These are phyloP conservation scores for Phytomonas serpens DNA, from an alignment of 208 protist species.

Conservation along the genomic window DNA sequence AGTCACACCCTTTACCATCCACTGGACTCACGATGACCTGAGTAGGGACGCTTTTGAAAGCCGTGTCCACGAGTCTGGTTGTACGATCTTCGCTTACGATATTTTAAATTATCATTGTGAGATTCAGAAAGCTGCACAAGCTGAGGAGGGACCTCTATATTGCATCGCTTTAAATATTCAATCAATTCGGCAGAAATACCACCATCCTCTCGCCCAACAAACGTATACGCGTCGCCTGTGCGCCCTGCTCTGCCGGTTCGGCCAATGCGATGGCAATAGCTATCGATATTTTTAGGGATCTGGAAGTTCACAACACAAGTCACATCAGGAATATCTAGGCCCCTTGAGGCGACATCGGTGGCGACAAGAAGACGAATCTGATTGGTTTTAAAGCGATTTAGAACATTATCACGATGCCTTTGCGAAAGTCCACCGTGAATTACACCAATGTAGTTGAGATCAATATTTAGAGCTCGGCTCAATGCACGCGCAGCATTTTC, in stretches of 20 bases:
- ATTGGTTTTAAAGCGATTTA: conserved; percentile 86
- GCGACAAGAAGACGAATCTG: conserved; percentile 86
- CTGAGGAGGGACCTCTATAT: conserved; percentile 36
- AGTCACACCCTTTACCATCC: not conserved
- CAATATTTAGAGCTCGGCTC: conserved; percentile 55
- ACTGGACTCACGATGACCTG: not conserved
- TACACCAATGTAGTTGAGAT: conserved; percentile 59
- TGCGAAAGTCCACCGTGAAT: conserved; percentile 95
- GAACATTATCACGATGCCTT: conserved; percentile 78
- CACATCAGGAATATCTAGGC: conserved; percentile 92
- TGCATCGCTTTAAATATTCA: conserved; percentile 62
- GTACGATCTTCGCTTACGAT: not conserved
- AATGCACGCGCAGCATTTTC: conserved; percentile 56
- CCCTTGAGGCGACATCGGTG: conserved; percentile 92
- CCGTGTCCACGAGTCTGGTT: not conserved
- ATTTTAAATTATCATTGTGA: conserved; percentile 10
- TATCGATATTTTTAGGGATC: conserved; percentile 86
- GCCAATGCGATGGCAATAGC: conserved; percentile 95
- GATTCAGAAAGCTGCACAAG: conserved; percentile 36
- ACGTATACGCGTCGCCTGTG: conserved; percentile 77
- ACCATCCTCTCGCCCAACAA: conserved; percentile 52
- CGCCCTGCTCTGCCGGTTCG: conserved; percentile 90
- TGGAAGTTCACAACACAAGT: conserved; percentile 93
- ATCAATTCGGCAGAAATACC: conserved; percentile 52
- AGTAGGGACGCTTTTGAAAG: not conserved